phyloP scores from a whole-genome alignment of 208 protist species.

The Leptomonas seymouri region DNA sequence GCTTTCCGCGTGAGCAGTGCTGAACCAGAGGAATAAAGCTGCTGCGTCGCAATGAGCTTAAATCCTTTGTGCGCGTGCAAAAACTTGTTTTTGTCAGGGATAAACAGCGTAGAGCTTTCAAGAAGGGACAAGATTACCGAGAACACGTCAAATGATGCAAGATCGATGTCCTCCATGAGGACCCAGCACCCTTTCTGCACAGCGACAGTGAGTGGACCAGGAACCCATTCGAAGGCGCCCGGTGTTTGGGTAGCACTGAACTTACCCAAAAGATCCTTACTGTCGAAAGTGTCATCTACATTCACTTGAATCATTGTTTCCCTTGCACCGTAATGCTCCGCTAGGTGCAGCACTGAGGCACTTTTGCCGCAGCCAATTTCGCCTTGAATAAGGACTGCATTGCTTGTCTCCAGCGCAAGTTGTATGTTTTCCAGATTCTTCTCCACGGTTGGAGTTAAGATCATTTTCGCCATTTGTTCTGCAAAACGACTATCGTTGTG shows the following conservation, averaged over 20 bases:
- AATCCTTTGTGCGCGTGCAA: slow-evolving; percentile 89
- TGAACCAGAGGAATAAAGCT: slow-evolving; percentile 61
- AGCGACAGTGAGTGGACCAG: slow-evolving; percentile 96
- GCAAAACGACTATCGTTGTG: no score
- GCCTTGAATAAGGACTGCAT: slow-evolving; percentile 84
- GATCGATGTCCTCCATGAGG: slow-evolving; percentile 99
- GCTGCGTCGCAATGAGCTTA: slow-evolving; percentile 90
- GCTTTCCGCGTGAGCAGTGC: slow-evolving; percentile 59
- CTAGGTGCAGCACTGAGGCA: slow-evolving; percentile 61
- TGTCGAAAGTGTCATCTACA: slow-evolving; percentile 98
- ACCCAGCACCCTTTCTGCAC: slow-evolving; percentile 98
- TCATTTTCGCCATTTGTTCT: slow-evolving; percentile 41
- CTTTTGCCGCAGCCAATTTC: slow-evolving; percentile 90
- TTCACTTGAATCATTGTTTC: slow-evolving; percentile 88
- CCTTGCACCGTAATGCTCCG: slow-evolving; percentile 56
- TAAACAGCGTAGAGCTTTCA: slow-evolving; percentile 94
- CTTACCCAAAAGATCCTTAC: slow-evolving; percentile 98
- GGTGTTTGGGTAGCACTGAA: slow-evolving; percentile 98
- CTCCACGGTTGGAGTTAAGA: slow-evolving; percentile 68
- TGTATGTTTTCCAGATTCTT: slow-evolving; percentile 73
- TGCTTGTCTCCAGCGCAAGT: slow-evolving; percentile 62
- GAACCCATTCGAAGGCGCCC: slow-evolving; percentile 98
- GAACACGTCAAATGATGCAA: slow-evolving; percentile 98
- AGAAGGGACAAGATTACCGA: slow-evolving; percentile 97
- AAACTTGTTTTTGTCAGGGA: slow-evolving; percentile 95